Conservation (phyloP, 2,329 filamentous ascomycete species). For the Arthrobotrys iridis region DNA sequence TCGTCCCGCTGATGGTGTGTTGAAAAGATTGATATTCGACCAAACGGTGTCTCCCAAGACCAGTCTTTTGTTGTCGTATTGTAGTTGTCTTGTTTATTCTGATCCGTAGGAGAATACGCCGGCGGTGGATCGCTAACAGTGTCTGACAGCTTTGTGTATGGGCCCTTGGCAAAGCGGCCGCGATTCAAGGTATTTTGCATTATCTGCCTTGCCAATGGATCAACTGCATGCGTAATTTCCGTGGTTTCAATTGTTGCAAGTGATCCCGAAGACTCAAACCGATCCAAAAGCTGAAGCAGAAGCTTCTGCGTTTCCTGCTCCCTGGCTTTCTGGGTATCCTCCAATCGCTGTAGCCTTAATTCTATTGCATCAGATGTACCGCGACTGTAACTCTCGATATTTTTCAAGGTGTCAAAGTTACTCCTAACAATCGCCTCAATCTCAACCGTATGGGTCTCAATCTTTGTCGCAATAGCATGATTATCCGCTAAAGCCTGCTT, state of each 20-base stretch:
- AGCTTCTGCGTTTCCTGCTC: conserved; percentile 48
- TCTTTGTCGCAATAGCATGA: not conserved
- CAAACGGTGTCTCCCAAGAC: conserved; percentile 46
- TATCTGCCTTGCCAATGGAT: conserved; percentile 36
- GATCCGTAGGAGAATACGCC: conserved; percentile 22
- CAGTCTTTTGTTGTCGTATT: conserved; percentile 47
- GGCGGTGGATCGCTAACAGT: conserved; percentile 23
- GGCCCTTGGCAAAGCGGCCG: conserved; percentile 12
- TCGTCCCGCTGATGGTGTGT: conserved; percentile 35
- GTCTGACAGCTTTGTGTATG: not conserved
- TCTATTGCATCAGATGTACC: conserved; percentile 25
- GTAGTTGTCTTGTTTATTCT: not conserved
- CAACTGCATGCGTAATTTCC: conserved; percentile 37
- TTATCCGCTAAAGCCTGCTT: conserved; percentile 23
- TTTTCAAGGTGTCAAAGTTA: conserved; percentile 18
- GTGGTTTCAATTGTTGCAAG: conserved; percentile 4
- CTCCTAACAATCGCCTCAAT: conserved; percentile 30
- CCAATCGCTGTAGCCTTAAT: conserved; percentile 19
- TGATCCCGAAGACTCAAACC: conserved; percentile 25
- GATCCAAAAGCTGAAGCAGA: conserved; percentile 31
- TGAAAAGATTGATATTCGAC: conserved; percentile 46
- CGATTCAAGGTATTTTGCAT: conserved; percentile 45
- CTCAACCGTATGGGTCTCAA: conserved; percentile 38
- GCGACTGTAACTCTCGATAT: conserved; percentile 3
- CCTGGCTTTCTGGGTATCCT: conserved; percentile 9